Percentiles rank a stretch among this genome's conserved stretches.
phyloP scores from a whole-genome alignment of 345 rosid species.

The Camelina hispida region DNA sequence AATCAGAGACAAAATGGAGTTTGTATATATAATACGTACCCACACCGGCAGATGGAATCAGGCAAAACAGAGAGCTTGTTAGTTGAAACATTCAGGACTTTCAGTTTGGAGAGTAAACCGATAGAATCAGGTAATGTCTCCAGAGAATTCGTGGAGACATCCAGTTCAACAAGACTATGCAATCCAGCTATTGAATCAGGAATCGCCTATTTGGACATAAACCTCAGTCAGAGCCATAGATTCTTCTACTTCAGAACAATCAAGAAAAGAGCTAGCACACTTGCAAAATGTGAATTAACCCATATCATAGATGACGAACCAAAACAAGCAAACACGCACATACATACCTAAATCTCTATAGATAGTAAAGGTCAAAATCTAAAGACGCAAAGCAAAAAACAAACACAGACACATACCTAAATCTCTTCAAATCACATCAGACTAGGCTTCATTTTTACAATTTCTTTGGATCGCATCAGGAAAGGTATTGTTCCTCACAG shows the following conservation, averaged over 20 bases:
- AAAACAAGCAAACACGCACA: neutral
- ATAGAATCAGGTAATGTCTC: conserved; percentile 85
- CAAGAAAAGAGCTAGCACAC: conserved; percentile 20
- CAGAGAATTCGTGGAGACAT: conserved; percentile 75
- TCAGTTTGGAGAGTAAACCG: conserved; percentile 75
- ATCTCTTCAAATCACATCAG: conserved; percentile 17
- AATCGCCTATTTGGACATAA: conserved; percentile 57
- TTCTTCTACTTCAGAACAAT: conserved; percentile 5
- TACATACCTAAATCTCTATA: neutral
- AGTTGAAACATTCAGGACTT: conserved; percentile 64
- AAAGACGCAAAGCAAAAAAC: conserved; percentile 11
- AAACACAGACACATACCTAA: conserved; percentile 10
- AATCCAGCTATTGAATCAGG: conserved; percentile 96
- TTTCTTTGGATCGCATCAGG: conserved; percentile 7
- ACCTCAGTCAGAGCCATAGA: conserved; percentile 18
- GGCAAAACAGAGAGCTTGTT: conserved; percentile 80
- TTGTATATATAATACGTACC: conserved; percentile 48
- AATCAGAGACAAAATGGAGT: conserved; percentile 11
- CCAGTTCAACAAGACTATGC: conserved; percentile 72
- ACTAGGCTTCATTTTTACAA: neutral
- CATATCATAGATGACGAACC: conserved; percentile 18
- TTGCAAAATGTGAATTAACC: conserved; percentile 15
- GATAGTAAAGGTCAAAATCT: neutral
- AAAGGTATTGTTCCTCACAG: neutral
- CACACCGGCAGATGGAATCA: conserved; percentile 81